phyloP scores from a whole-genome alignment of 1,139 yeast species.

The Hyphopichia fennica region DNA sequence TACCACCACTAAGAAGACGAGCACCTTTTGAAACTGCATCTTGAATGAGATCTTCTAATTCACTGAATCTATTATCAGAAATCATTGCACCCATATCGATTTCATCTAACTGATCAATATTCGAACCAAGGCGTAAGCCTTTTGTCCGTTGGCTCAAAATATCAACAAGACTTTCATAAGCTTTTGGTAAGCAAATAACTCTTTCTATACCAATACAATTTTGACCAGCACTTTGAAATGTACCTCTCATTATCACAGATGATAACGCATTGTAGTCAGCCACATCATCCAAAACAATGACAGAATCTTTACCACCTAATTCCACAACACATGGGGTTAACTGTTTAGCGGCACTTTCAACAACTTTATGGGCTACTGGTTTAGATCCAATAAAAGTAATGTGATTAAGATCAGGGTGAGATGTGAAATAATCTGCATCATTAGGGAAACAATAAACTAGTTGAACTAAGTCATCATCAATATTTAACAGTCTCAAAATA shows the following conservation, averaged over 20 bases:
- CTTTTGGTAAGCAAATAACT: constrained; percentile 71
- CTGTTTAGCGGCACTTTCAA: constrained; percentile 74
- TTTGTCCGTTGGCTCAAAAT: constrained; percentile 60
- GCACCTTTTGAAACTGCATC: constrained; percentile 88
- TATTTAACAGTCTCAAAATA: constrained; percentile 70
- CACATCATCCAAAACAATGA: constrained; percentile 77
- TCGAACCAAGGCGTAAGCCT: constrained; percentile 76
- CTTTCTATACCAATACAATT: constrained; percentile 97
- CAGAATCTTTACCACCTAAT: constrained; percentile 93
- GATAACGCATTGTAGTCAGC: constrained; percentile 59
- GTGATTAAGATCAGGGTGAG: constrained; percentile 80
- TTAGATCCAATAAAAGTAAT: constrained; percentile 95
- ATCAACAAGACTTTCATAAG: constrained; percentile 61
- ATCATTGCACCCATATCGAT: constrained; percentile 97
- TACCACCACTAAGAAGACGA: constrained; percentile 73
- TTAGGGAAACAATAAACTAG: constrained; percentile 77
- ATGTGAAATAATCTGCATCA: constrained; percentile 80
- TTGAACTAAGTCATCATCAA: constrained; percentile 81
- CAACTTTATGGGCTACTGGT: constrained; percentile 87
- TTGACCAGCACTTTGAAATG: constrained; percentile 96
- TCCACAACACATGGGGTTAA: constrained; percentile 94
- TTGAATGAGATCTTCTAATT: constrained; percentile 61
- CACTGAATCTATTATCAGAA: constrained; percentile 68
- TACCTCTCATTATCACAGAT: constrained; percentile 86
- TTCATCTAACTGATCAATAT: constrained; percentile 83